Conservation (phyloP, 164 flowering plant species). For the Santalum album region DNA sequence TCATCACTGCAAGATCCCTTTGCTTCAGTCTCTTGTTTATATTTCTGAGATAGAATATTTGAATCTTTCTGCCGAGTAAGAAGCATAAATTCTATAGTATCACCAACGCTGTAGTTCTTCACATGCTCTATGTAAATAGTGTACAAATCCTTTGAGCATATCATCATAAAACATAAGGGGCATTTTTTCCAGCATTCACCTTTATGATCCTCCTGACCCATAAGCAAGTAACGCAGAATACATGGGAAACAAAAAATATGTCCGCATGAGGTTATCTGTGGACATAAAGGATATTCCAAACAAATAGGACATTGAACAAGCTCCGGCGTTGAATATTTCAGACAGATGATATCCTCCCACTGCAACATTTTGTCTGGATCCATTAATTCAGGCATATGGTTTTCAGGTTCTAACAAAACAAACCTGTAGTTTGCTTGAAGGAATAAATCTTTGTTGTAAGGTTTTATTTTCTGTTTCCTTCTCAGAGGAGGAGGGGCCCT, state of each 20-base stretch:
- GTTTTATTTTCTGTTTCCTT: conserved; percentile 54
- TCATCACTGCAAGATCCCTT: conserved; percentile 9
- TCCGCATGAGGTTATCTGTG: conserved; percentile 99
- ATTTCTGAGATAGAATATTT: conserved; percentile 37
- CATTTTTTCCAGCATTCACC: conserved; percentile 78
- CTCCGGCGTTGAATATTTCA: conserved; percentile 59
- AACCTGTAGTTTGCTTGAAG: conserved; percentile 93
- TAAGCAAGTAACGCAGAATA: conserved; percentile 63
- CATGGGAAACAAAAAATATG: conserved; percentile 97
- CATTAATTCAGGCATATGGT: conserved; percentile 37
- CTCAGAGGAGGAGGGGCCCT: conserved; percentile 53
- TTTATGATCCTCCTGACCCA: conserved; percentile 63
- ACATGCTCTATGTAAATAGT: conserved; percentile 74
- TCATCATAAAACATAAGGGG: conserved; percentile 83
- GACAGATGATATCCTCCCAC: conserved; percentile 93
- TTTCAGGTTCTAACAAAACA: conserved; percentile 68
- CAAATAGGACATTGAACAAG: conserved; percentile 92
- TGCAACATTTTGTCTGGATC: conserved; percentile 86
- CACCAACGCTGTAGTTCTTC: conserved; percentile 51
- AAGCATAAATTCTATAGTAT: conserved; percentile 60
- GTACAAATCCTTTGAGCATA: conserved; percentile 76
- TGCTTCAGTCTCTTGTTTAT: conserved; percentile 18
- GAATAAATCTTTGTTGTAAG: conserved; percentile 86
- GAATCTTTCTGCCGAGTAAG: conserved; percentile 71
- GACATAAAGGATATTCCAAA: conserved; percentile 77